Evolutionary conservation across 371 early-diverging fungal genomes (phyloP), one percentile per base, ranked within the genome.

Genomic region (Syncephalastrum monosporum): DNA sequence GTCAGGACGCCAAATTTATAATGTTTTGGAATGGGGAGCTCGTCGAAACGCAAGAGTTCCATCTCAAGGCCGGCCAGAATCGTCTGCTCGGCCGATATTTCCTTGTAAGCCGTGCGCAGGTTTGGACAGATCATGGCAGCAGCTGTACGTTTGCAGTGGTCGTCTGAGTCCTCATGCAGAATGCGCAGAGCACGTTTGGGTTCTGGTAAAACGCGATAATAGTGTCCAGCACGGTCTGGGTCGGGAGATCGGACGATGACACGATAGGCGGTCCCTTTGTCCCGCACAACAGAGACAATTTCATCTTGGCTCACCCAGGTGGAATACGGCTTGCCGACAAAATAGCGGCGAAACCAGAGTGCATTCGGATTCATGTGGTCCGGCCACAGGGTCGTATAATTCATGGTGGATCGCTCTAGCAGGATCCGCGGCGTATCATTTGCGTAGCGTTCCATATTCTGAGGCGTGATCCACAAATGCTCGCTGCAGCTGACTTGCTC

Each of bases 1-100:
- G 85, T 78, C 23, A 83, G 70, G 13, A 92, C 77, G 3, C 91
- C 93, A 82, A 92, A 91, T 66, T 92, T 92, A 66, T 91, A 92
- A 55, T 77, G 71, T 42, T 86, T 72, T 42, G 88, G 88, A 41
- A 89, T 72, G 57, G 72, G 73, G 25, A 79, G 65, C 64, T 82
- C 84, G 47, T 83, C 84, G 64, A 81, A 82, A 14, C 72, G 74
- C 15, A 79, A 60, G 7, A 83, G 47, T n/a, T 81, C 80, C 55
- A 78, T 79, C 55, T 82, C 89, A 24, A 90, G 63, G 4, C 79
- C 83, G 42, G 69, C 57, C 41, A 69, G 55, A 49, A 67, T 71
- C 5, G 74, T 77, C 17, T 65, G 67, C 56, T 77, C 72, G 13
- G 72, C 74, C 14, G 74, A 65, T 17, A 77, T 27, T 47, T 71